Evolutionary conservation across 495 filamentous ascomycete species (phyloP).

Genomic region (Lophiotrema nucula): DNA sequence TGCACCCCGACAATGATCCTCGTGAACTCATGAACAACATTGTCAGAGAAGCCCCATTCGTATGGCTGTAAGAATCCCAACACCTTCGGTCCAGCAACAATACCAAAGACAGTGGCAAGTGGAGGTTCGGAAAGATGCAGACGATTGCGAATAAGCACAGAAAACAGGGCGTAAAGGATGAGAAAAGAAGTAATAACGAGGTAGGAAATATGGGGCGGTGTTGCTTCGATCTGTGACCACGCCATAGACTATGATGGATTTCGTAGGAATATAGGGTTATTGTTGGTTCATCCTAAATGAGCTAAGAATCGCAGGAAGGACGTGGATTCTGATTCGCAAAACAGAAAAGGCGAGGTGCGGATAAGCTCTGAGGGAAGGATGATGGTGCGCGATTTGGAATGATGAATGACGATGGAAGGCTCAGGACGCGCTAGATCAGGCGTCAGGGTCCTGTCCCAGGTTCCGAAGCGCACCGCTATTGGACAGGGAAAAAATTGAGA

Average conservation of each 20-base stretch:
- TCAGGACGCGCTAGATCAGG: no score
- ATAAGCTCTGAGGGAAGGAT: no score
- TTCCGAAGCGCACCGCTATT: no score
- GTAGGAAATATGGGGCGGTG: conserved; percentile 48
- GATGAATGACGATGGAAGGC: no score
- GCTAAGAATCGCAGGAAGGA: no score
- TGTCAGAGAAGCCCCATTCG: conserved; percentile 47
- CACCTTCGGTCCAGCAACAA: conserved; percentile 45
- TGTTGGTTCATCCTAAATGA: no score
- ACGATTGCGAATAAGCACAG: conserved; percentile 49
- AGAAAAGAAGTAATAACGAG: conserved; percentile 48
- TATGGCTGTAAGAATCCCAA: conserved; percentile 42
- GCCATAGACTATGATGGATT: conserved; percentile 5
- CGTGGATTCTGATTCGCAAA: no score
- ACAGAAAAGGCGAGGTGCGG: no score
- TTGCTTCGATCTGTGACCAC: conserved; percentile 49
- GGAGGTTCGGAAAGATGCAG: conserved; percentile 55
- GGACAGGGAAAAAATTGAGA: no score
- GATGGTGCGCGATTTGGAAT: no score
- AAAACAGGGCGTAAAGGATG: conserved; percentile 50
- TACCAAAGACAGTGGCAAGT: conserved; percentile 49
- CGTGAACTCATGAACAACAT: conserved; percentile 48
- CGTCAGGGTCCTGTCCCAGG: no score
- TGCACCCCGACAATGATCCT: conserved; percentile 50
- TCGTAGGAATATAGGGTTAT: no score